Evolutionary conservation across 352 stramenopile genomes (phyloP), one percentile per base, ranked within the genome.

Genomic region (Elongisporangium undulatum): DNA sequence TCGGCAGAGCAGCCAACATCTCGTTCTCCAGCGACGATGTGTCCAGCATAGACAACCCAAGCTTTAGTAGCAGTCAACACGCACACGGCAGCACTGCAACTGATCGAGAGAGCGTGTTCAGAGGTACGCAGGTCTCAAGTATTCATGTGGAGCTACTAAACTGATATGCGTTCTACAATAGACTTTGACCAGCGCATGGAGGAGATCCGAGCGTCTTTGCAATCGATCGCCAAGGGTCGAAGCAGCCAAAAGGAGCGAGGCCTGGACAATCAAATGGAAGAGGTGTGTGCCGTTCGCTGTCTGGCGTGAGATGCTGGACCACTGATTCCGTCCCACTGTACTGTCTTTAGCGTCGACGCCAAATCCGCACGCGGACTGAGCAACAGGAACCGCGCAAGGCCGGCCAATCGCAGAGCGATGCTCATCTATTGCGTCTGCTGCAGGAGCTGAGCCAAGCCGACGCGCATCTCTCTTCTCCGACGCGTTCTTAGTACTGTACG

Each of bases 121-220:
- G 61, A 56, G 62, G 66, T 70, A 41, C 20, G 24, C 22, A 38
- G 29, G n/a, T n/a, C 19, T 7, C 16, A 39, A 16, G 23, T 1
- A 20, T 57, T 22, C 10, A 52, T 45, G 48, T 53, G 12, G 24
- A 20, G 41, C 26, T 62, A 2, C n/a, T 51, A 1, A 3, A 12
- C 20, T 49, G 17, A 38, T 45, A 4, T 58, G 61, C 51, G 52
- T 53, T 58, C 17, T 64, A 60, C 2, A 26, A 16, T 61, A 89
- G 81, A 89, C 58, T 87, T 89, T 48, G 81, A 90, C 57, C 71
- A 71, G 52, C 76, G 81, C 5, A 90, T 90, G 81, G 78, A 89
- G 57, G 72, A 90, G 59, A 87, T 89, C 26, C 81, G 81, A 1
- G 68, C 68, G 49, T 90, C 81, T 4, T 61, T 90, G 19, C 85